These are phyloP conservation scores for Ophiosphaerella herpotricha DNA, from an alignment of 2,329 filamentous ascomycete species.

Conservation along the genomic window DNA sequence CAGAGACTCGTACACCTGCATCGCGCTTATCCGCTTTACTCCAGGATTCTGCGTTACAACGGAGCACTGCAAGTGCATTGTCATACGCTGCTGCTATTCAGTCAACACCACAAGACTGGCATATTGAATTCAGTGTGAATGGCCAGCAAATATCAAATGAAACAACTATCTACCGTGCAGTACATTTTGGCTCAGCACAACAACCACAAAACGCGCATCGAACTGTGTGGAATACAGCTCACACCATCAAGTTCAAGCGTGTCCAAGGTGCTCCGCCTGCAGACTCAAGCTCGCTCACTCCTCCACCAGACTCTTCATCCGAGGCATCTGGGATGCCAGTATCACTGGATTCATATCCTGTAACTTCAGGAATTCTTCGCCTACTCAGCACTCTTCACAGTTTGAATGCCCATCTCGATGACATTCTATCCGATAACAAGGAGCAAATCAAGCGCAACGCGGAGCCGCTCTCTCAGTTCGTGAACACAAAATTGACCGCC, in stretches of 20 bases:
- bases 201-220: constrained; percentile 70
- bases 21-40: constrained; percentile 38
- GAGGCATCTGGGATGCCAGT: constrained; percentile 69
- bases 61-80: constrained; percentile 59
- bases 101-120: constrained; percentile 86
- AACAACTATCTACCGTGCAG: constrained; percentile 93
- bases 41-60: constrained; percentile 40
- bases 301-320: constrained; percentile 56
- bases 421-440: constrained; percentile 80
- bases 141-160: constrained; percentile 84
- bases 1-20: constrained; percentile 32
- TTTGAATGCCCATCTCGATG: constrained; percentile 89
- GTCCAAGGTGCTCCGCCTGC: constrained; percentile 80
- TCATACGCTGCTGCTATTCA: constrained; percentile 87
- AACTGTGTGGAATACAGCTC: constrained; percentile 87
- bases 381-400: constrained; percentile 89
- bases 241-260: constrained; percentile 89
- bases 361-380: constrained; percentile 83
- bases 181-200: constrained; percentile 71
- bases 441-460: constrained; percentile 71
- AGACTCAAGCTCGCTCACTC: constrained; percentile 68
- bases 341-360: constrained; percentile 81
- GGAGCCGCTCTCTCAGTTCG: constrained; percentile 89
- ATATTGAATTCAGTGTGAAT: constrained; percentile 92
- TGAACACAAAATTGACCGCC: constrained; percentile 97